These are phyloP conservation scores for Solanum virginianum DNA, from an alignment of 257 asterid genomes.

Conservation along the genomic window DNA sequence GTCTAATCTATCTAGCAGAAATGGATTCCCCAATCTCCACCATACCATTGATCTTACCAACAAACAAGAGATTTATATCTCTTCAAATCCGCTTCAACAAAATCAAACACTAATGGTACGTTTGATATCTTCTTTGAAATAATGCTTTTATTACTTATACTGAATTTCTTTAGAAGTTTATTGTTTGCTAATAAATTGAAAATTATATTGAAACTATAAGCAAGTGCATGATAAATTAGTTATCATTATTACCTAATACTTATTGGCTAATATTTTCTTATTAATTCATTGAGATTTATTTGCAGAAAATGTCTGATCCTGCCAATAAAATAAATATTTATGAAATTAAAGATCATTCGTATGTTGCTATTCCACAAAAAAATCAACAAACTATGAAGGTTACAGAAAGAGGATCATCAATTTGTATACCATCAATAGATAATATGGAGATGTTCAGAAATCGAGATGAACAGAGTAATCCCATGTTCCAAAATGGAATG, in stretches of 20 bases:
- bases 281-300: background rate
- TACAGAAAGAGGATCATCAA: background rate
- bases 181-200: background rate
- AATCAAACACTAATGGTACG: background rate
- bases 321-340: background rate
- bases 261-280: background rate
- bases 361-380: background rate
- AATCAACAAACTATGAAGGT: background rate
- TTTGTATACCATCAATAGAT: background rate
- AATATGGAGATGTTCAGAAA: background rate
- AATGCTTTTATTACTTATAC: background rate
- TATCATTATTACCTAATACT: background rate
- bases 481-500: background rate
- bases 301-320: constrained; percentile 28
- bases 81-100: background rate
- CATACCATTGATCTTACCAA: background rate
- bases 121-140: background rate
- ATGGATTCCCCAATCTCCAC: background rate
- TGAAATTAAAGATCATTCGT: background rate
- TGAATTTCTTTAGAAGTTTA: background rate
- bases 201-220: background rate
- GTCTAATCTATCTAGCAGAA: background rate
- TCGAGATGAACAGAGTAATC: constrained; percentile 1
- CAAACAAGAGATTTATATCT: background rate
- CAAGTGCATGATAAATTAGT: background rate